Base-by-base conservation (phyloP, 352 stramenopile species). In the Phytophthora citricola region DNA sequence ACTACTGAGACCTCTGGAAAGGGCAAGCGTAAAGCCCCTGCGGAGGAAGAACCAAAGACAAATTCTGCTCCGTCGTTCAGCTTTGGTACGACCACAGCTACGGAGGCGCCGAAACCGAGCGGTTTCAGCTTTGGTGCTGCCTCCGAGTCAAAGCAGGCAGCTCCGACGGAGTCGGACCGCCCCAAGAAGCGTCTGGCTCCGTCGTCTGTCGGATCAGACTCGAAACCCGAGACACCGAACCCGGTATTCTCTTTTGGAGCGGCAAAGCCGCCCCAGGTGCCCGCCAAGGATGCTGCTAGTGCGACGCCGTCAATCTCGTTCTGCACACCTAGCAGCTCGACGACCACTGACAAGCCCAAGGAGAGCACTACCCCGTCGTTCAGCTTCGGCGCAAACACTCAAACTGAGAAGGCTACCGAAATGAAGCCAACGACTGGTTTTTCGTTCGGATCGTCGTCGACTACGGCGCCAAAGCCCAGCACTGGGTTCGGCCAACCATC, bases 391-490 rank as follows among this genome's bases (percentile, higher is more conserved):
- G 31, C 32, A 1, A 64, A 40, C 24, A 32, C 47, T 4, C 29
- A 27, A 6, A 34, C 51, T 3, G 24, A 66, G 12, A 76, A 77
- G 46, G 31, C 72, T 43, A 53, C 47, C 17, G 66, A 69, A 29
- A 17, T 32, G 5, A 74, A 69, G 22, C 22, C 55, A 6, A 56
- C 65, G 51, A 66, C 75, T 46, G 63, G 63, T 3, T 85, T 86
- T 53, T 66, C 80, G 1, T 88, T 89, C 22, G 78, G 76, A 45
- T 61, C 75, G 3, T 64, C 74, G 17, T 62, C 72, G 9, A 29
- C 49, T 53, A 56, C 48, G n/a, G 48, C 50, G 15, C 40, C 54
- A 11, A 77, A 76, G 39, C 39, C 69, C 14, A 70, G 32, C 10
- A 32, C 66, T 60, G 73, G 61, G 2, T 76, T 76, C 40, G 70